Conservation (phyloP, 2,329 filamentous ascomycete species). For the Plectosphaerella cucumerina region DNA sequence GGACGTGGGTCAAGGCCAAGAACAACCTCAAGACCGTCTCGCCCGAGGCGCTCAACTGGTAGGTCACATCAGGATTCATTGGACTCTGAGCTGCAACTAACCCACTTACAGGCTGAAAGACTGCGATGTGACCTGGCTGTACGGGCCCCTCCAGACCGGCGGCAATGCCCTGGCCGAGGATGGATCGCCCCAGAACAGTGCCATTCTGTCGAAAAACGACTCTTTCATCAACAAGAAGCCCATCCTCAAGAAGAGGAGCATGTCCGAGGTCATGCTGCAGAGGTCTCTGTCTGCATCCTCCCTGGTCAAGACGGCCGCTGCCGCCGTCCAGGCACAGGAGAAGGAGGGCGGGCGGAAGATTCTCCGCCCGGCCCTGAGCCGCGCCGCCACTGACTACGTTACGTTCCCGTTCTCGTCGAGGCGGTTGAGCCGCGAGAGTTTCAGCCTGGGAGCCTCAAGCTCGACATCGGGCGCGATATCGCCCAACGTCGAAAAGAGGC, state of each 20-base stretch:
- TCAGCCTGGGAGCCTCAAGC: conserved; percentile 61
- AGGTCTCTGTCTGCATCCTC: conserved; percentile 84
- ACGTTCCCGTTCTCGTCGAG: conserved; percentile 60
- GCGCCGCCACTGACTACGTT: conserved; percentile 65
- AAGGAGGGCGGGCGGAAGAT: conserved; percentile 45
- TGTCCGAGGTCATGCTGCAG: conserved; percentile 93
- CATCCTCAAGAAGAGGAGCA: conserved; percentile 93
- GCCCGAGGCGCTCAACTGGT: conserved; percentile 93
- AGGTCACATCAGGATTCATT: conserved; percentile 25
- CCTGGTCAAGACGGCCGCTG: conserved; percentile 82
- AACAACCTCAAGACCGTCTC: conserved; percentile 82
- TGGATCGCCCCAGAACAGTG: conserved; percentile 31
- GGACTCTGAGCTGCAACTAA: conserved; percentile 6
- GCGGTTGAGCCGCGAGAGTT: conserved; percentile 57
- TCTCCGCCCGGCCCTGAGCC: conserved; percentile 52
- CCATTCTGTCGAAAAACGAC: conserved; percentile 45
- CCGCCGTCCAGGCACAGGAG: conserved; percentile 79
- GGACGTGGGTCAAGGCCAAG: conserved; percentile 93
- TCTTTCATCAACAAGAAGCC: conserved; percentile 78
- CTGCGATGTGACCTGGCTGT: conserved; percentile 95
- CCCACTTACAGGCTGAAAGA: conserved; percentile 76
- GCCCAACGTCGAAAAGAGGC: conserved; percentile 65
- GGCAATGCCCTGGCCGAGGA: conserved; percentile 48
- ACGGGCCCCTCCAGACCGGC: conserved; percentile 82
- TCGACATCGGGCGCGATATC: conserved; percentile 66